Evolutionary conservation across 2,329 filamentous ascomycete species (phyloP).

Genomic region (Chaetomium sp.): DNA sequence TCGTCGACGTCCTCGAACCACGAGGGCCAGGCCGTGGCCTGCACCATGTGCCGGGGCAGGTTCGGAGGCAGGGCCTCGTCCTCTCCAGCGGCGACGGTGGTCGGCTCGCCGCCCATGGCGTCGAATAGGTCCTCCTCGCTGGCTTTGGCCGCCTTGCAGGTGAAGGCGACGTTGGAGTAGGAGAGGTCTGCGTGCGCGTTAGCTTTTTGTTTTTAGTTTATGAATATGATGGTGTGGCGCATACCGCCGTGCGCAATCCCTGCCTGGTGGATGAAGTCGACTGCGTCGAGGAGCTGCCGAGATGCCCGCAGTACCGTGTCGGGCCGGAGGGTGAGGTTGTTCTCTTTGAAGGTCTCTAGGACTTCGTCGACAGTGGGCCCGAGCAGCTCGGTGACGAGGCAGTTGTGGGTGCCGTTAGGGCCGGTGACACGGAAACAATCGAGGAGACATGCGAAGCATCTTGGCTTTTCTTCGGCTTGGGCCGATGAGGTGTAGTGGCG

Average conservation of each 20-base stretch:
- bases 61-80: not conserved
- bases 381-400: conserved; percentile 7
- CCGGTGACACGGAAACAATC: not conserved
- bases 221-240: no score
- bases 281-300: not conserved
- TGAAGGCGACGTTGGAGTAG: conserved; percentile 4
- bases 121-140: not conserved
- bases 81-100: not conserved
- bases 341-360: not conserved
- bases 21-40: not conserved
- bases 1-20: conserved; percentile 6
- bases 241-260: conserved; percentile 5
- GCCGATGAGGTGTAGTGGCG: not conserved
- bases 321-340: not conserved
- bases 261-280: not conserved
- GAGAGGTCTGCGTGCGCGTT: not conserved
- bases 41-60: not conserved
- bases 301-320: not conserved
- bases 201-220: no score
- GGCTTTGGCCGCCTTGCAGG: not conserved
- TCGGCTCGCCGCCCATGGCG: not conserved
- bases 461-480: not conserved
- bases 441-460: not conserved
- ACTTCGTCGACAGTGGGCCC: not conserved
- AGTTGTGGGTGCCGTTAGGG: conserved; percentile 6